phyloP scores from a whole-genome alignment of 176 grass and related monocot species.

The Bonia amplexicaulis region DNA sequence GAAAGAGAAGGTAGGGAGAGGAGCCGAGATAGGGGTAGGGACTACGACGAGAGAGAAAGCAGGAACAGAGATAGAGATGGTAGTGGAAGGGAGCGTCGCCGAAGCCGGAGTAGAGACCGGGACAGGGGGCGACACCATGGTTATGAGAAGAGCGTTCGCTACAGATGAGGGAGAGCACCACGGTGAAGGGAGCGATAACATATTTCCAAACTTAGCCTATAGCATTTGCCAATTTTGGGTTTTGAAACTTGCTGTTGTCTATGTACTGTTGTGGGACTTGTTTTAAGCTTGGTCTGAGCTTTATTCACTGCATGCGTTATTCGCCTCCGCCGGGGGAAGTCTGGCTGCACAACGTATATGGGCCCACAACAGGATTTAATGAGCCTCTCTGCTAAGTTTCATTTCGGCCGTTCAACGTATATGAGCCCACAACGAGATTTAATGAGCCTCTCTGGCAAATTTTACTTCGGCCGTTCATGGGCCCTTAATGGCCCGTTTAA shows the following conservation, averaged over 20 bases:
- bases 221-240: neutral
- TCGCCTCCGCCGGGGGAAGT: neutral
- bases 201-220: neutral
- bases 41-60: conserved; percentile 39
- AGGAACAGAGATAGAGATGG: conserved; percentile 50
- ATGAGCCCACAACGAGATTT: no score
- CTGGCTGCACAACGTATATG: neutral
- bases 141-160: neutral
- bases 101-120: neutral
- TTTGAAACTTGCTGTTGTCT: neutral
- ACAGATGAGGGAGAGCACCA: neutral
- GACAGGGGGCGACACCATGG: neutral
- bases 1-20: conserved; percentile 43
- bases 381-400: no score
- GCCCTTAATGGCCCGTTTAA: no score
- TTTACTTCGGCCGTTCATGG: no score
- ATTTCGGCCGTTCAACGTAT: no score
- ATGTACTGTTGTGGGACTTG: neutral
- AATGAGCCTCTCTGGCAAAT: no score
- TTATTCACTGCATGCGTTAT: neutral
- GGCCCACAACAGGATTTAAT: no score
- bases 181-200: neutral
- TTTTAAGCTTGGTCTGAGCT: neutral
- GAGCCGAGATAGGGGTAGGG: conserved; percentile 43
- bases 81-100: conserved; percentile 35